phyloP scores from a whole-genome alignment of 306 rosid species.

The Vachellia collinsii region DNA sequence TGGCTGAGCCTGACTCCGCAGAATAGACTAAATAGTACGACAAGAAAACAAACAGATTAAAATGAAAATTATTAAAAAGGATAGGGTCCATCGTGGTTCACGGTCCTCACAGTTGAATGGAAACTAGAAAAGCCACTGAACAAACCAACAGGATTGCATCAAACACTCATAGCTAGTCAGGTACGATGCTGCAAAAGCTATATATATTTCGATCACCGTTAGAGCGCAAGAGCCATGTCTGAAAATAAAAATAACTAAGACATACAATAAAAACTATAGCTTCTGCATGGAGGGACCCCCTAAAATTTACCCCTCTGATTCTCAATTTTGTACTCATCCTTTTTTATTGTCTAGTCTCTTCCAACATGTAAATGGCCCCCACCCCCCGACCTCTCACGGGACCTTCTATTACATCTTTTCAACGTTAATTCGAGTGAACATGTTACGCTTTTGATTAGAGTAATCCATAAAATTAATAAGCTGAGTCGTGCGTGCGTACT shows the following conservation, averaged over 20 bases:
- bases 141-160: neutral
- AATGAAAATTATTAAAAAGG: neutral
- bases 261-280: neutral
- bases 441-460: neutral
- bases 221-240: constrained; percentile 27
- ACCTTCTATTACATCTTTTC: constrained; percentile 28
- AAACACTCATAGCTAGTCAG: neutral
- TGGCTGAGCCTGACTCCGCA: neutral
- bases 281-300: constrained; percentile 49
- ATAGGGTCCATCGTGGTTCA: constrained; percentile 8
- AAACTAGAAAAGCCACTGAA: neutral
- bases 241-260: neutral
- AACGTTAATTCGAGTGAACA: neutral
- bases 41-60: neutral
- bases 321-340: constrained; percentile 17
- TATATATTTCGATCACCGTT: neutral
- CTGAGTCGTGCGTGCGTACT: neutral
- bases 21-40: neutral
- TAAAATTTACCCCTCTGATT: constrained; percentile 29
- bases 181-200: constrained; percentile 3
- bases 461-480: neutral
- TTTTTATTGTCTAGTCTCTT: constrained; percentile 50
- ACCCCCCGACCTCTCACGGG: constrained; percentile 19
- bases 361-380: constrained; percentile 65
- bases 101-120: constrained; percentile 32